phyloP scores from a whole-genome alignment of 192 early-diverging fungal species.

The Coemansia sp. region DNA sequence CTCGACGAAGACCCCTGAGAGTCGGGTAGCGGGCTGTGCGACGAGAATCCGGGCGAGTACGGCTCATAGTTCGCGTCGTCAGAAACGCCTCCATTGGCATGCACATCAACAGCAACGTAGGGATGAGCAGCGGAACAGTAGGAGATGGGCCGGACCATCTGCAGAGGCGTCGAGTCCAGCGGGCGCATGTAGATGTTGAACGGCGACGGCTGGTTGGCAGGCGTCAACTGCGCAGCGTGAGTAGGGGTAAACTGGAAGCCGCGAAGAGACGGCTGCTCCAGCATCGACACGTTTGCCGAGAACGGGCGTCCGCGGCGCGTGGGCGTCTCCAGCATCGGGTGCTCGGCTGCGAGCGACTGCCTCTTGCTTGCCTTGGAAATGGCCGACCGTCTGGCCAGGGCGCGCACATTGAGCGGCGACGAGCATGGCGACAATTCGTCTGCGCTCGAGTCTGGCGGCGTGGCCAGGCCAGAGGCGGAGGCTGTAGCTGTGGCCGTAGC shows the following conservation, averaged over 20 bases:
- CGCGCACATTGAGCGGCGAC: not conserved
- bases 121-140: not conserved
- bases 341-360: not conserved
- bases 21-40: not conserved
- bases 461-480: slow-evolving; percentile 22
- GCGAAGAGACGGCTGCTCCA: slow-evolving; percentile 18
- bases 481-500: not conserved
- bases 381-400: no score
- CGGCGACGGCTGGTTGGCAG: not conserved
- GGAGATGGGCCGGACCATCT: slow-evolving; percentile 8
- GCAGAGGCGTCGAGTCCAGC: slow-evolving; percentile 21
- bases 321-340: slow-evolving; percentile 6
- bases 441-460: slow-evolving; percentile 35
- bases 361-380: not conserved
- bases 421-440: slow-evolving; percentile 25
- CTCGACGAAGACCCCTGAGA: slow-evolving; percentile 11
- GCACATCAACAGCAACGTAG: no score
- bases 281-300: slow-evolving; percentile 44
- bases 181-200: slow-evolving; percentile 38
- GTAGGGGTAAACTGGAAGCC: slow-evolving; percentile 27
- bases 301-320: slow-evolving; percentile 35
- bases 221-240: not conserved
- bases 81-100: not conserved
- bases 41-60: slow-evolving; percentile 44
- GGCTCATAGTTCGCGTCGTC: slow-evolving; percentile 16